These are phyloP conservation scores for Colletotrichum navitas DNA, from an alignment of 2,329 filamentous ascomycete species.

Conservation along the genomic window DNA sequence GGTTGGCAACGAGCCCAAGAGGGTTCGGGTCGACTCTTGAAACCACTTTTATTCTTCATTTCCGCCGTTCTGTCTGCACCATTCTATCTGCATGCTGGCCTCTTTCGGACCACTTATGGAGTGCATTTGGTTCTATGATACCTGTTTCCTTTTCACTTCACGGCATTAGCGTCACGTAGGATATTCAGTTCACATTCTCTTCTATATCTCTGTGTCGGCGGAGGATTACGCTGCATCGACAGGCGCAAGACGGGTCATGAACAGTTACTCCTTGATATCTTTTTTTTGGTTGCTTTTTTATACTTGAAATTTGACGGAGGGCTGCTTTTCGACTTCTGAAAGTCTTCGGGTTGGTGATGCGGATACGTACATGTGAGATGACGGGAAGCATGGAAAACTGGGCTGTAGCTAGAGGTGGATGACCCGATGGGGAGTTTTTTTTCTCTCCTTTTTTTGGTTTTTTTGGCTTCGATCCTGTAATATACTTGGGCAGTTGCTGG, in stretches of 20 bases:
- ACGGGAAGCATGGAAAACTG: conserved; percentile 21
- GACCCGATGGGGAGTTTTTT: conserved; percentile 1
- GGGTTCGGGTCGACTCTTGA: conserved; percentile 64
- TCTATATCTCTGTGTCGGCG: conserved; percentile 18
- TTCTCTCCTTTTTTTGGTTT: too few relatives aligned
- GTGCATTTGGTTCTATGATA: conserved; percentile 43
- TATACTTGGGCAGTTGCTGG: conserved; percentile 25
- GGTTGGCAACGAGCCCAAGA: conserved; percentile 62
- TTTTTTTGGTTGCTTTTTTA: not conserved
- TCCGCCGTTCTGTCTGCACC: conserved; percentile 27
- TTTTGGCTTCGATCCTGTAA: conserved; percentile 21
- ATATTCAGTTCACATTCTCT: conserved; percentile 33
- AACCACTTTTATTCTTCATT: conserved; percentile 5
- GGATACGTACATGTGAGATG: conserved; percentile 39
- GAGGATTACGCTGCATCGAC: conserved; percentile 26
- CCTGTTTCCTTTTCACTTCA: conserved; percentile 36
- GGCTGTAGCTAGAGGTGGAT: conserved; percentile 18
- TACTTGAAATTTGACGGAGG: not conserved
- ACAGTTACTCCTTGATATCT: conserved; percentile 17
- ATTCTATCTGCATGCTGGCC: conserved; percentile 35
- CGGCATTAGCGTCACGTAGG: conserved; percentile 42
- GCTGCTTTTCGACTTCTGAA: conserved; percentile 13
- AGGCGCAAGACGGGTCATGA: conserved; percentile 31
- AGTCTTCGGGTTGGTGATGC: conserved; percentile 25
- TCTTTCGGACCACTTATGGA: conserved; percentile 29